Evolutionary conservation across 2,329 filamentous ascomycete genomes (phyloP).

Genomic region (Acarospora socialis): DNA sequence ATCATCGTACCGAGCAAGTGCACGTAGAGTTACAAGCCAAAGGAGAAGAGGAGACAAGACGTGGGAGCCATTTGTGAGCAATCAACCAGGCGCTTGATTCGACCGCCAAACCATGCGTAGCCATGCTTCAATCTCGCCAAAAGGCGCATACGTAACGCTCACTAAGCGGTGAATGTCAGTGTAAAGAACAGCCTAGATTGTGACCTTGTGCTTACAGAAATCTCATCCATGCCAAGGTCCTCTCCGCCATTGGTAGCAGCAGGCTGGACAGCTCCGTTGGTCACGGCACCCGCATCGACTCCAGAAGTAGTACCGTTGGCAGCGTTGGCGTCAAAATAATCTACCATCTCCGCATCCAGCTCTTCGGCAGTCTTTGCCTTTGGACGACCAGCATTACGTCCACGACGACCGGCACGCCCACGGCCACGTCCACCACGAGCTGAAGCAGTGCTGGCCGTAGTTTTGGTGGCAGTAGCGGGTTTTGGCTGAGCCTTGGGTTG

Average conservation of each 20-base stretch:
- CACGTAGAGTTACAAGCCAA: too few species aligned
- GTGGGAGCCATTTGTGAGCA: too few species aligned
- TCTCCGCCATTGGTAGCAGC: conserved; percentile 35
- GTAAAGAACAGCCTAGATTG: too few species aligned
- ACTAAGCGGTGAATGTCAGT: too few species aligned
- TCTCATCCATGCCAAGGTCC: conserved; percentile 43
- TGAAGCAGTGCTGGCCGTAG: conserved; percentile 34
- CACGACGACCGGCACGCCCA: conserved; percentile 37
- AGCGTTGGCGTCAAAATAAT: conserved; percentile 56
- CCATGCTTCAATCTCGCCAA: too few species aligned
- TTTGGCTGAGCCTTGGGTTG: conserved; percentile 64
- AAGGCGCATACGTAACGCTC: too few species aligned
- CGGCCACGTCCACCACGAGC: conserved; percentile 26
- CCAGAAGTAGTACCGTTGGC: conserved; percentile 28
- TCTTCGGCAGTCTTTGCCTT: conserved; percentile 87
- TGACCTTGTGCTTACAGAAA: conserved; percentile 39
- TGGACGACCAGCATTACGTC: conserved; percentile 48
- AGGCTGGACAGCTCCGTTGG: conserved; percentile 34
- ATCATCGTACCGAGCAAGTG: too few species aligned
- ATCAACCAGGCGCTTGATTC: too few species aligned
- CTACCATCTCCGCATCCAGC: conserved; percentile 92
- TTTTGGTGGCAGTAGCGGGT: conserved; percentile 64
- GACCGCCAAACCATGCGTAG: too few species aligned
- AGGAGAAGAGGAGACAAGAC: too few species aligned
- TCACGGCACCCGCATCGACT: conserved; percentile 28